Evolutionary conservation across 75 land plant species (phyloP).

Genomic region (Cryptomeria japonica): DNA sequence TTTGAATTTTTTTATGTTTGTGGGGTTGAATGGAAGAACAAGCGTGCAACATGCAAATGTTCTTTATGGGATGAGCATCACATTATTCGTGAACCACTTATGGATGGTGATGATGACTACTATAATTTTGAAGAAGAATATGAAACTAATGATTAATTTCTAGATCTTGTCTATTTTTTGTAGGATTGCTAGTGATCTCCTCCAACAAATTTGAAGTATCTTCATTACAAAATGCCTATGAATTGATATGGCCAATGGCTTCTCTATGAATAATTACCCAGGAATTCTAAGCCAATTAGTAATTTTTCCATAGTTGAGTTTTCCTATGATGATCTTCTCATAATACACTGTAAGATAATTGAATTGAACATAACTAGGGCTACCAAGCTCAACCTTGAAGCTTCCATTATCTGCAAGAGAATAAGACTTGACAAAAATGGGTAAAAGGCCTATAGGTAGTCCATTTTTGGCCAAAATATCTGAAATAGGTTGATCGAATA

Average conservation of each 20-base stretch:
- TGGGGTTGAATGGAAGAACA: slow-evolving; percentile 77
- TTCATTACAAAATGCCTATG: too few relatives aligned
- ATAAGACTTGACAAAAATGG: slow-evolving; percentile 55
- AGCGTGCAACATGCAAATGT: slow-evolving; percentile 67
- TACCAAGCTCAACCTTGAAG: slow-evolving; percentile 35
- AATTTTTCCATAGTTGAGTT: slow-evolving; percentile 46
- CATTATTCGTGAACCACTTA: slow-evolving; percentile 35
- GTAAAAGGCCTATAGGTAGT: slow-evolving; percentile 75
- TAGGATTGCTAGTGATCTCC: too few relatives aligned
- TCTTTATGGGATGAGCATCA: slow-evolving; percentile 67
- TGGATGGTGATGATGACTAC: background rate
- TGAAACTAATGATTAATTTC: too few relatives aligned
- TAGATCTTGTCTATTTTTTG: too few relatives aligned
- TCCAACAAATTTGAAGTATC: too few relatives aligned
- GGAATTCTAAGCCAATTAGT: slow-evolving; percentile 46
- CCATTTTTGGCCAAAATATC: slow-evolving; percentile 64
- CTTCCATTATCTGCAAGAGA: slow-evolving; percentile 50
- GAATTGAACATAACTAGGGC: slow-evolving; percentile 60
- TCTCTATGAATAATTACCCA: too few relatives aligned
- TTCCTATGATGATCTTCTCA: slow-evolving; percentile 52
- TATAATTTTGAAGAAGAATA: slow-evolving; percentile 14
- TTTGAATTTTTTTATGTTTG: slow-evolving; percentile 89
- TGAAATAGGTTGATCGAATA: slow-evolving; percentile 20
- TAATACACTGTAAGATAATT: slow-evolving; percentile 67
- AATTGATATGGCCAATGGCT: too few relatives aligned